phyloP scores from a whole-genome alignment of 208 protist species.

The Crithidia bombi region DNA sequence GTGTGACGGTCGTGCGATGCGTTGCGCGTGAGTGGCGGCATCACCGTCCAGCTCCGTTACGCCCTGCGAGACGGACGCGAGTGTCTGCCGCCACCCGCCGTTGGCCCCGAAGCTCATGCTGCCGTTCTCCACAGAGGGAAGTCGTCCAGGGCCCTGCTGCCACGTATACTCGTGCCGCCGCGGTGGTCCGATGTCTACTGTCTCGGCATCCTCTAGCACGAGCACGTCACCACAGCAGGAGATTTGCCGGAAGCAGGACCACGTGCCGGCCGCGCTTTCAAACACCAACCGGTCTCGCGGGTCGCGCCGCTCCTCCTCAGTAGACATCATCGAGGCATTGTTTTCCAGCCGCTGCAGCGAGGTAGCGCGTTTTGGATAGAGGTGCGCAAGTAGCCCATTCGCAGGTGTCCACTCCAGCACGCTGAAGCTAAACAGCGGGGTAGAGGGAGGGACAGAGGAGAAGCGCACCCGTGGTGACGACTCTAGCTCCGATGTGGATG shows the following conservation, averaged over 20 bases:
- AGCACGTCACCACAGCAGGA: conserved; percentile 26
- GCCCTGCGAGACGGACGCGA: conserved; percentile 7
- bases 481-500: conserved; percentile 9
- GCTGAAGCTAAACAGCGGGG: conserved; percentile 23
- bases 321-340: background rate
- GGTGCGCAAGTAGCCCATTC: background rate
- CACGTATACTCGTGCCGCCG: conserved; percentile 26
- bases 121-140: background rate
- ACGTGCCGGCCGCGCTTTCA: conserved; percentile 4
- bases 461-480: conserved; percentile 19
- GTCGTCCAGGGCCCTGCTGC: conserved; percentile 28
- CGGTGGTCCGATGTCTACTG: conserved; percentile 21
- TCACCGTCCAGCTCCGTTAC: conserved; percentile 6
- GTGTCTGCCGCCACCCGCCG: background rate
- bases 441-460: conserved; percentile 9
- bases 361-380: conserved; percentile 3
- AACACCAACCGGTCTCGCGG: conserved; percentile 13
- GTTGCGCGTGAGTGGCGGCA: background rate
- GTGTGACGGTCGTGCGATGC: background rate
- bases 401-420: conserved; percentile 30
- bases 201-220: conserved; percentile 17
- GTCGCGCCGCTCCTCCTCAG: conserved; percentile 10
- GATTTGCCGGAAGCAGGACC: conserved; percentile 28
- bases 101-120: conserved; percentile 12
- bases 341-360: conserved; percentile 10